Percentiles rank a stretch among this genome's conserved stretches.
phyloP scores from a whole-genome alignment of 345 rosid genomes.

The Camelina neglecta region DNA sequence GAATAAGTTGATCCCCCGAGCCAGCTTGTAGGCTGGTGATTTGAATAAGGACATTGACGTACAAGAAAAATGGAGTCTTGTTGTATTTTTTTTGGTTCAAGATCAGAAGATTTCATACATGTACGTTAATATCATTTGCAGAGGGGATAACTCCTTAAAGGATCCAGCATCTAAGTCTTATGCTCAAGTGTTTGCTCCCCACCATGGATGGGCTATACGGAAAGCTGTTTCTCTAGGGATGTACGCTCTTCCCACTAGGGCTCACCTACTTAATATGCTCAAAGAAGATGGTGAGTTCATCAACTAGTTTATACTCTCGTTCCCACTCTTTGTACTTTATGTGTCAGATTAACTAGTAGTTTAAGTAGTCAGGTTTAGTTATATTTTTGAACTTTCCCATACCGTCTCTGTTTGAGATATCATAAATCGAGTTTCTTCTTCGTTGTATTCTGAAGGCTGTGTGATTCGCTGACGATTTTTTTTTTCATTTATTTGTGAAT shows the following conservation, averaged over 20 bases:
- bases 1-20: not conserved
- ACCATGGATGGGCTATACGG: constrained; percentile 96
- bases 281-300: constrained; percentile 83
- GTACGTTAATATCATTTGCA: constrained; percentile 32
- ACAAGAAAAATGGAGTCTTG: not conserved
- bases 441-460: not conserved
- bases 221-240: constrained; percentile 92
- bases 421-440: constrained; percentile 7
- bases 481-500: constrained; percentile 21
- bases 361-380: not conserved
- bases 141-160: constrained; percentile 73
- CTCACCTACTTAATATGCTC: constrained; percentile 73
- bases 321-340: not conserved
- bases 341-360: constrained; percentile 15
- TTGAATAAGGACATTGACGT: not conserved
- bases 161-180: constrained; percentile 93
- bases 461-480: not conserved
- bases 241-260: constrained; percentile 92
- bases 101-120: not conserved
- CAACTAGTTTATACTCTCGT: constrained; percentile 32
- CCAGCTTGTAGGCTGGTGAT: constrained; percentile 1
- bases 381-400: not conserved
- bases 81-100: not conserved
- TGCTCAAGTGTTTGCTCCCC: constrained; percentile 88
- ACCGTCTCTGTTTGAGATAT: constrained; percentile 8